A percentile compares a stretch with the other conserved stretches of the same genome.
phyloP scores from a whole-genome alignment of 495 filamentous ascomycete species.

The Tuber magnatum region DNA sequence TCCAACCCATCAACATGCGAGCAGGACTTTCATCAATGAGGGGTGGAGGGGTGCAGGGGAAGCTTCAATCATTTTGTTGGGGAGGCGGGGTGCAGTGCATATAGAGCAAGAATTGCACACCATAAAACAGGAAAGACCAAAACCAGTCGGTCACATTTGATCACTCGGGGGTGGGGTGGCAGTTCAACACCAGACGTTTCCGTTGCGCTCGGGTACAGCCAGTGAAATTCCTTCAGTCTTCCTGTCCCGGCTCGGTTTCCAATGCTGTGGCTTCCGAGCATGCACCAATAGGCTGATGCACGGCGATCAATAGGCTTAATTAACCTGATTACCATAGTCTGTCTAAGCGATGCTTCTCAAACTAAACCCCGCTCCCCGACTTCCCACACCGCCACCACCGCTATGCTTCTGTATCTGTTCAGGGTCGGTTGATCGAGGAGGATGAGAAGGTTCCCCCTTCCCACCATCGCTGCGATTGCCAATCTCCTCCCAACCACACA shows the following conservation, averaged over 20 bases:
- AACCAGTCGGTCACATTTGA: neutral
- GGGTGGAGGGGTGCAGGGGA: neutral
- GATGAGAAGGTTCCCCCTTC: slow-evolving; percentile 4
- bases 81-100: slow-evolving; percentile 1
- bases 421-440: neutral
- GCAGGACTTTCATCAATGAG: neutral
- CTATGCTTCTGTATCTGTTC: neutral
- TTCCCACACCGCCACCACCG: neutral
- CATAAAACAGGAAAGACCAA: neutral
- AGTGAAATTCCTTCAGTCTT: neutral
- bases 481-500: slow-evolving; percentile 15
- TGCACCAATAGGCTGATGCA: neutral
- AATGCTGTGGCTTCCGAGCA: neutral
- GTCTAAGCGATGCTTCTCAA: neutral
- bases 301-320: neutral
- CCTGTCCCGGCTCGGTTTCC: neutral
- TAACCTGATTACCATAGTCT: neutral
- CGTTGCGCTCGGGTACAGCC: neutral
- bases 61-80: neutral
- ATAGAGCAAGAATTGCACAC: neutral
- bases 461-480: slow-evolving; percentile 23
- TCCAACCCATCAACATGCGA: neutral
- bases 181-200: neutral
- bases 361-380: neutral
- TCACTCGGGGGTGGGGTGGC: slow-evolving; percentile 2